Percentiles rank a stretch among this genome's conserved stretches.
phyloP scores from a whole-genome alignment of 805 yeast genomes.

The Kuraishia ogatae region DNA sequence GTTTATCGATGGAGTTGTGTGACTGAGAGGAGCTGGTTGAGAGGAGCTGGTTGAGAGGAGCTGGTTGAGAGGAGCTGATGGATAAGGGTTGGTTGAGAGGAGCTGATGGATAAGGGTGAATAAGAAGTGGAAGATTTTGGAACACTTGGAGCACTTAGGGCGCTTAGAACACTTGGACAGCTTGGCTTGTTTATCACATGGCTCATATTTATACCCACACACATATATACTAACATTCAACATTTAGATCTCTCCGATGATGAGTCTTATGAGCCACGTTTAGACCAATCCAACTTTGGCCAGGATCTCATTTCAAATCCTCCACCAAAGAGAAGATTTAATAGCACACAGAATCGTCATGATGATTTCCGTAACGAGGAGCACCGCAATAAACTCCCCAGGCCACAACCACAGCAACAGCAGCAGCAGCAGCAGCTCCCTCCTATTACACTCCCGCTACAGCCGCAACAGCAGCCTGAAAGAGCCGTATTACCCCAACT shows the following conservation, averaged over 20 bases:
- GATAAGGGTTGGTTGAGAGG: no score
- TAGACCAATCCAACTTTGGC: neutral
- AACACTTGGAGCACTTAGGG: no score
- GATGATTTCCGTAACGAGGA: neutral
- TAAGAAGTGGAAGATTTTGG: no score
- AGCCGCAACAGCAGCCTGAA: neutral
- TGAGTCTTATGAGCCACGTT: neutral
- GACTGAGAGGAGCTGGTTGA: neutral
- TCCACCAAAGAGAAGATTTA: neutral
- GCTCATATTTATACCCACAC: no score
- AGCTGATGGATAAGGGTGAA: no score
- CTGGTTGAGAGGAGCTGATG: no score
- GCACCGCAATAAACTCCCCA: neutral
- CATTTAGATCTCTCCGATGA: neutral
- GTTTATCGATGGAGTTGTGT: neutral
- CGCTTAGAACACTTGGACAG: no score
- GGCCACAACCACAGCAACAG: neutral
- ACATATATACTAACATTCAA: no score
- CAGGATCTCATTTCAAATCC: neutral
- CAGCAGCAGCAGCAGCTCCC: neutral
- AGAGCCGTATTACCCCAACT: neutral
- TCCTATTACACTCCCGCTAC: neutral
- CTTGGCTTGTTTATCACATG: no score
- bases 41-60: no score
- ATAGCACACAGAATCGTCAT: neutral